These are phyloP conservation scores for Magnusiomyces suaveolens DNA, from an alignment of 1,139 yeast genomes.

Conservation along the genomic window DNA sequence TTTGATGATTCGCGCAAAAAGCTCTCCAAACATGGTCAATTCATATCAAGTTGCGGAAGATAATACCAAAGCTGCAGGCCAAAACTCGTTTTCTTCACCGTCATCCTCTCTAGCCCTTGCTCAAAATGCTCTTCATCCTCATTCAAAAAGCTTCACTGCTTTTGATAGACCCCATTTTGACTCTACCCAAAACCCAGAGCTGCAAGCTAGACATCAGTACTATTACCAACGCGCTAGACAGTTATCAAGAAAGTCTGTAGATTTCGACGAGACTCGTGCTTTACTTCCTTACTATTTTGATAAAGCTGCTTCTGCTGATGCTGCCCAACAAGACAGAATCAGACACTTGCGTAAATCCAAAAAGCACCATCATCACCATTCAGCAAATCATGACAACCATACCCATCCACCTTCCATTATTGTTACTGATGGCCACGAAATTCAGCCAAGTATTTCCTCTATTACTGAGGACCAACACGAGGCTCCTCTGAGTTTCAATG, in stretches of 20 bases:
- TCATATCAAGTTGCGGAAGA: background rate
- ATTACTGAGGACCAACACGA: too few species aligned
- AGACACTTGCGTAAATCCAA: too few species aligned
- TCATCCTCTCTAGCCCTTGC: background rate
- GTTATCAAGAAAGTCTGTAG: constrained; percentile 9
- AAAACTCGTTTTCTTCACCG: background rate
- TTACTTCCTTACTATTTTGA: constrained; percentile 5
- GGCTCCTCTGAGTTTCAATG: too few species aligned
- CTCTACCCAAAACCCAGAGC: constrained; percentile 8
- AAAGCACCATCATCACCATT: too few species aligned
- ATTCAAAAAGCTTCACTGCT: background rate
- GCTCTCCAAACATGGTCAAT: background rate
- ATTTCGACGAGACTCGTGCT: constrained; percentile 11
- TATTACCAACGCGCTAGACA: constrained; percentile 7
- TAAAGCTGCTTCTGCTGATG: background rate
- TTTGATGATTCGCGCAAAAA: too few species aligned
- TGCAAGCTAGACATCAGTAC: constrained; percentile 7
- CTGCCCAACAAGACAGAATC: background rate
- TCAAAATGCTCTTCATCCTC: background rate
- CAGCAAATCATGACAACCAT: too few species aligned
- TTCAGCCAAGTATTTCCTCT: too few species aligned
- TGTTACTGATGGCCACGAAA: too few species aligned
- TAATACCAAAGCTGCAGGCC: background rate
- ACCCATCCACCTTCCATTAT: too few species aligned
- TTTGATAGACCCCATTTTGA: background rate